Conservation (phyloP, 345 rosid genomes). For the Durio zibethinus region DNA sequence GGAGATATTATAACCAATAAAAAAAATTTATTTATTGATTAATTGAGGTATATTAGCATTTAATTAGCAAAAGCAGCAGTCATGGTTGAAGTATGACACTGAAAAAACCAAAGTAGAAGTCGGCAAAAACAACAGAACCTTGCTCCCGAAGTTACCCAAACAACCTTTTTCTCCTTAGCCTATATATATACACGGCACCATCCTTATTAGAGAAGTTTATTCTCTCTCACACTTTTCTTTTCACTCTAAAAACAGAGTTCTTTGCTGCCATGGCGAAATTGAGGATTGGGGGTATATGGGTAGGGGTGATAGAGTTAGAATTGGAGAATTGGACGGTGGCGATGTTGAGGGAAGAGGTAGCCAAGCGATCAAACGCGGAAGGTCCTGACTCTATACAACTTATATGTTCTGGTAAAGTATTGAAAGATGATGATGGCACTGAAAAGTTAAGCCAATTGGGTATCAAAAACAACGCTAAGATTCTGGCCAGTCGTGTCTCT, state of each 20-base stretch:
- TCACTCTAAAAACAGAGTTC: not conserved
- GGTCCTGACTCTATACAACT: conserved; percentile 58
- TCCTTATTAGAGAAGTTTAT: not conserved
- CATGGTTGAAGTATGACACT: not conserved
- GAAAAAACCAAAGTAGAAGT: not conserved
- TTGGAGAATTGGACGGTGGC: conserved; percentile 71
- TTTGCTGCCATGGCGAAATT: conserved; percentile 55
- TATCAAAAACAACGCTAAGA: conserved; percentile 64
- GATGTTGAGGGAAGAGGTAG: conserved; percentile 74
- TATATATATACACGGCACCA: not conserved
- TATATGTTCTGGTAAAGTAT: conserved; percentile 71
- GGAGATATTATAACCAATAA: too few species aligned
- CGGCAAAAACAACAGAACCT: not conserved
- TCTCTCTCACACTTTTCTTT: not conserved
- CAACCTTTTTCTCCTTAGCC: not conserved
- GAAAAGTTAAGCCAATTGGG: conserved; percentile 56
- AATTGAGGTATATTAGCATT: too few species aligned
- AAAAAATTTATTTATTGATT: too few species aligned
- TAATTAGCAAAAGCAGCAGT: too few species aligned
- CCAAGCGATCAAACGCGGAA: conserved; percentile 51
- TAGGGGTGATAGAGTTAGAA: conserved; percentile 72
- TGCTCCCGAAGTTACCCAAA: not conserved
- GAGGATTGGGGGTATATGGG: conserved; percentile 88
- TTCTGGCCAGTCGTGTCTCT: conserved; percentile 60
- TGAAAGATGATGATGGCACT: conserved; percentile 56